Conservation (phyloP, 176 grass and related monocot species). For the Phoenix dactylifera region DNA sequence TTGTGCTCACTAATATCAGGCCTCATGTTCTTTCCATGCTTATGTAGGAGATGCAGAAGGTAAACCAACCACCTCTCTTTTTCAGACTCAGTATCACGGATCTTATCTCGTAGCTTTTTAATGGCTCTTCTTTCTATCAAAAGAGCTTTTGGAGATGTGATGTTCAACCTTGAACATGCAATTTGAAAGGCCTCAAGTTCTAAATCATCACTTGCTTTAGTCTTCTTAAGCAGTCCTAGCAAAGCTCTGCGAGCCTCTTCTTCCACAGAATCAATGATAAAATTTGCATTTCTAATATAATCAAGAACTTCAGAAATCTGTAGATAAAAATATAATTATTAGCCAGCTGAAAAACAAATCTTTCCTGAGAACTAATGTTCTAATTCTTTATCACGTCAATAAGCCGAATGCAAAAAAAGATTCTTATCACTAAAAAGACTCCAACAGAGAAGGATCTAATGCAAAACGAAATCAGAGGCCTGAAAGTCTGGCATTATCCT, state of each 20-base stretch:
- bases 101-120: constrained; percentile 52
- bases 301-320: constrained; percentile 70
- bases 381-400: too few relatives aligned
- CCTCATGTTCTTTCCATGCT: constrained; percentile 57
- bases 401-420: too few relatives aligned
- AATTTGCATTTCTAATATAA: constrained; percentile 56
- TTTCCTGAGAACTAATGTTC: background rate
- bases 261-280: constrained; percentile 58
- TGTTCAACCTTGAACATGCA: constrained; percentile 63
- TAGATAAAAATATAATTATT: constrained; percentile 12
- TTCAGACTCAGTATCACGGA: constrained; percentile 47
- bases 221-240: constrained; percentile 49
- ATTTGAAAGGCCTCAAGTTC: constrained; percentile 55
- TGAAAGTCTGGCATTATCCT: too few relatives aligned
- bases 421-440: too few relatives aligned
- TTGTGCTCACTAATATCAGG: constrained; percentile 27
- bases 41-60: constrained; percentile 57
- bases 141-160: constrained; percentile 73
- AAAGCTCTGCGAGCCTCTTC: constrained; percentile 67
- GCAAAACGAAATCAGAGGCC: too few relatives aligned
- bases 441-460: too few relatives aligned
- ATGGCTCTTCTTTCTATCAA: constrained; percentile 84
- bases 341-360: constrained; percentile 15
- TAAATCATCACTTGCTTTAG: constrained; percentile 53
- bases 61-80: constrained; percentile 57